Evolutionary conservation across 495 filamentous ascomycete genomes (phyloP), one percentile per base, ranked within the genome.

Genomic region (Corynascus novoguineensis): DNA sequence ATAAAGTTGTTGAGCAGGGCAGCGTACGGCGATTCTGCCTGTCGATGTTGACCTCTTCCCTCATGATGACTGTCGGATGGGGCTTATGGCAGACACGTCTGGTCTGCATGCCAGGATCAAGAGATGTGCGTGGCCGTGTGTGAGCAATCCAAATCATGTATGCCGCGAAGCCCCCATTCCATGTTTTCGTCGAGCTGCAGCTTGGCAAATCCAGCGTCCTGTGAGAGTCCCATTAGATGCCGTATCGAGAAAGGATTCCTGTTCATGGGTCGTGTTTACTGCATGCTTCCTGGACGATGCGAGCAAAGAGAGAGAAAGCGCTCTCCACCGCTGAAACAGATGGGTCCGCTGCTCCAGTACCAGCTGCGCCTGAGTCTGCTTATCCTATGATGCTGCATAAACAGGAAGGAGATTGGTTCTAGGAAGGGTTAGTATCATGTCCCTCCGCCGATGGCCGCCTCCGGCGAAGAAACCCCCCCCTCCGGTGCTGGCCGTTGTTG

Each of bases 321-420:
- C 45, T 32, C 45, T 48, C 45, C 45, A 48, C 45, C 28, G 29
- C 15, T 15, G 45, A 48, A 48, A 48, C 27, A 12, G 45, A 48
- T 48, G 27, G 28, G 15, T 19, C 28, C n/a, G 27, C 15, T 44
- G 40, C 40, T 44, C 21, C 21, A 44, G 24, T 19, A 28, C 6
- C 37, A n/a, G n/a, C n/a, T n/a, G n/a, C n/a, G n/a, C n/a, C n/a
- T n/a, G 8, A 48, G 28, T 32, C 44, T 46, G 24, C 44, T 46
- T 46, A n/a, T 25, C 44, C 44, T 25, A 25, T 15, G 44, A 46
- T 46, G 24, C 29, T 29, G 41, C 41, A 45, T 45, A 24, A 41
- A 41, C 15, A 7, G n/a, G 37, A 41, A 17, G 3, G 37, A 41
- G 21, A 41, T 41, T 21, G 37, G 35, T 1, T 14, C 15, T 14